Evolutionary conservation across 2,329 filamentous ascomycete genomes (phyloP), one percentile per base, ranked within the genome.

Genomic region (Calonectria honghensis): DNA sequence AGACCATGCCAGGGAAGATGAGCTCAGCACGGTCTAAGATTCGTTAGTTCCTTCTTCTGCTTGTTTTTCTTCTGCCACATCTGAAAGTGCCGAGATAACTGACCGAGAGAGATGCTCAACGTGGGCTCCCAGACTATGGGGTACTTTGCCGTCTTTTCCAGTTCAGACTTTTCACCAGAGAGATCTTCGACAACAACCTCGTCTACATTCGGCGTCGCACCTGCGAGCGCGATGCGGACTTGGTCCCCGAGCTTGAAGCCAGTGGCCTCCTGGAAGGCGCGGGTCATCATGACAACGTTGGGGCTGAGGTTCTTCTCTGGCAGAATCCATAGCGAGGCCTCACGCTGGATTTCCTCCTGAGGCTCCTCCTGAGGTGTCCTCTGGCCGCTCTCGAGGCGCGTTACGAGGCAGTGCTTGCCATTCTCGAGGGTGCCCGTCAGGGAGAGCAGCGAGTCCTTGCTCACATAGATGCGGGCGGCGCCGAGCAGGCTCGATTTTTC

Each of bases 231-330:
- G 63, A 97, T 87, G 41, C 85, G 85, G 41, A 90, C 86, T 66
- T 92, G 90, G 64, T 96, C 94, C 20, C 92, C 92, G 5, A 97
- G 87, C 75, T 93, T 93, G 79, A 98, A 90, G 1, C 91, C 91
- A 78, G 94, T 94, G 9, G 91, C 90, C 45, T 94, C 93, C 76
- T 94, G 93, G 69, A 97, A 91, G 7, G 91, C 88, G 76, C 94
- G 93, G 29, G 94, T 93, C 87, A 95, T 91, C 87, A 96, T 90
- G 65, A 94, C 87, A 72, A 95, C 89, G 76, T 93, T 90, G 77
- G 91, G 91, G 81, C 92, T 90, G 78, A 95, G 87, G 79, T 93
- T 92, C 82, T 93, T 90, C 57, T 89, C 88, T 2, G 88, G 87
- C 20, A 89, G 83, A 0, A 87, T 86, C 86, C 89, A 90, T 1